These are phyloP conservation scores for Tilletiaria anomala DNA, from an alignment of 1,284 basidiomycete species.

Conservation along the genomic window DNA sequence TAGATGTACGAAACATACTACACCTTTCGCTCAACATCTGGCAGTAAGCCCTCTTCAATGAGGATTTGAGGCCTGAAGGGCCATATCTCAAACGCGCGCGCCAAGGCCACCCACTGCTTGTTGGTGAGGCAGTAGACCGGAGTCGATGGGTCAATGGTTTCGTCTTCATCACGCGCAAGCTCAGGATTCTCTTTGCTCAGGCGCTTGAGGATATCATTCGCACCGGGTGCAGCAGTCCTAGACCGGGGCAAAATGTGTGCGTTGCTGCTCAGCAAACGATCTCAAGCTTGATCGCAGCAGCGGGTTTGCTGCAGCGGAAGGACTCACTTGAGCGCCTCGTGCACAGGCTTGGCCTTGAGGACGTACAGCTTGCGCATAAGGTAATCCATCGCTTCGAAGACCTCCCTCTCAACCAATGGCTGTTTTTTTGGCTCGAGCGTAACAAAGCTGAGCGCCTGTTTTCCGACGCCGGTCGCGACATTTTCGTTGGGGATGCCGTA, in stretches of 20 bases:
- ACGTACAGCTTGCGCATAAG: slow-evolving; percentile 33
- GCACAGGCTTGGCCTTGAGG: slow-evolving; percentile 13
- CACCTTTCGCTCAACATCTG: too few relatives aligned
- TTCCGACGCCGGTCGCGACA: slow-evolving; percentile 13
- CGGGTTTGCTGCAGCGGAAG: too few relatives aligned
- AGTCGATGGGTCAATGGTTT: slow-evolving; percentile 16
- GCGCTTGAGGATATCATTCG: slow-evolving; percentile 25
- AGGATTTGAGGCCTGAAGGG: slow-evolving; percentile 28
- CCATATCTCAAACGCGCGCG: slow-evolving; percentile 33
- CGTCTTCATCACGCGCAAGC: slow-evolving; percentile 6
- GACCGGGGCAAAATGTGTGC: not conserved
- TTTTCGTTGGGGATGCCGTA: slow-evolving; percentile 23
- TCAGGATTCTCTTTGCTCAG: too few relatives aligned
- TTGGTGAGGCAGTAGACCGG: slow-evolving; percentile 21
- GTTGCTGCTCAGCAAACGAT: too few relatives aligned
- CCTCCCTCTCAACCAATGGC: slow-evolving; percentile 8
- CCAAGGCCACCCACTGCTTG: slow-evolving; percentile 26
- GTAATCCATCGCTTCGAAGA: slow-evolving; percentile 37
- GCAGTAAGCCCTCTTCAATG: too few relatives aligned
- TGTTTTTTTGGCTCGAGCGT: slow-evolving; percentile 20
- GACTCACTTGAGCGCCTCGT: slow-evolving; percentile 20
- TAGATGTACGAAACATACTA: too few relatives aligned
- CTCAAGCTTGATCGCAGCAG: too few relatives aligned
- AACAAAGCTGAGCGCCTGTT: slow-evolving; percentile 19
- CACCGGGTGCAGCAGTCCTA: slow-evolving; percentile 19